Evolutionary conservation across 73 alveolate genomes (phyloP), one percentile per base, ranked within the genome.

Genomic region (Paramecium bursaria): DNA sequence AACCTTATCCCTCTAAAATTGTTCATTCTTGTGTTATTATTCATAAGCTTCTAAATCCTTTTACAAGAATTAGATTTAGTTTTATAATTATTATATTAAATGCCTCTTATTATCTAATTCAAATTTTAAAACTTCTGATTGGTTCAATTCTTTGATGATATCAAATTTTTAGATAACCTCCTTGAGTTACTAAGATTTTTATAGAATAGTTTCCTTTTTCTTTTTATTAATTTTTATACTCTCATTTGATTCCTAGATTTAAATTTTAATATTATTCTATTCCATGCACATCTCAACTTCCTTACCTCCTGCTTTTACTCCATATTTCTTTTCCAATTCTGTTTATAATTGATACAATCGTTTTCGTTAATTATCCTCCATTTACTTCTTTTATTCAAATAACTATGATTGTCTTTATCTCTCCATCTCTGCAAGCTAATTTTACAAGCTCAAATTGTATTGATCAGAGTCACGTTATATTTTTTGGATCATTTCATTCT

Each of bases 241-340:
- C 27, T 67, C 82, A 10, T 33, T 19, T 35, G 44, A 39, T 7
- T 67, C 54, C n/a, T 67, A 39, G 19, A 42, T 67, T 0, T 5
- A 0, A 15, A 42, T 67, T 67, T 67, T 67, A 10, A 47, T 67
- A 10, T 67, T 21, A 67, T 42, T 67, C 2, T 39, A 21, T 0
- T 67, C 82, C 82, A 67, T 67, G n/a, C 55, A 67, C 44, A 67
- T 39, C 17, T 67, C 82, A 1, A 67, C 44, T 14, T 67, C 82
- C 19, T 67, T 39, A 7, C 82, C 55, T 31, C 82, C 82, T 21
- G 44, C 19, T 0, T 15, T 15, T 67, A 25, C 44, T 7, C 82
- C 82, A n/a, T 42, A 25, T 30, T 42, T 67, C 48, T 67, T 67
- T 10, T 67, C 82, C 7, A 25, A 67, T 39, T 67, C 82, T 39